These are phyloP conservation scores for Takashimella tepidaria DNA, from an alignment of 1,284 basidiomycete species.

Conservation along the genomic window DNA sequence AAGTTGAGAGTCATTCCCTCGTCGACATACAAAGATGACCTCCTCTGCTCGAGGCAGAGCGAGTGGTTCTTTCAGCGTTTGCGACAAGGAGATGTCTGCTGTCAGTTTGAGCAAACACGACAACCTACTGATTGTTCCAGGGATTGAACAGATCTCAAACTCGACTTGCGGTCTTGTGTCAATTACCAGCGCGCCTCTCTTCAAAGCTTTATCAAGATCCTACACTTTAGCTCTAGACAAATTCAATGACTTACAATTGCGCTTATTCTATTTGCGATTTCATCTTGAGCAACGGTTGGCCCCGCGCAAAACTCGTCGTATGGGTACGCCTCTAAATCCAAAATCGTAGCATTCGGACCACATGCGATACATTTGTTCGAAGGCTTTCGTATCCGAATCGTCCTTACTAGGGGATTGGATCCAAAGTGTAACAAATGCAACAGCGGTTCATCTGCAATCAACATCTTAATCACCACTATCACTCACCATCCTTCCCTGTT, in stretches of 20 bases:
- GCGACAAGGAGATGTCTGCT: constrained; percentile 39
- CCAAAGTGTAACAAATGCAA: constrained; percentile 32
- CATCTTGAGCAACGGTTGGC: constrained; percentile 3
- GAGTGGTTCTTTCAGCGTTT: constrained; percentile 28
- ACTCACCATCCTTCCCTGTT: constrained; percentile 58
- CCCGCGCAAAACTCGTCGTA: constrained; percentile 74
- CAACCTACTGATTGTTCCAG: constrained; percentile 69
- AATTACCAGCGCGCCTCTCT: constrained; percentile 51
- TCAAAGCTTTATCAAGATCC: constrained; percentile 18
- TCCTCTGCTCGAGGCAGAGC: constrained; percentile 23
- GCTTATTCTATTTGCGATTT: constrained; percentile 29
- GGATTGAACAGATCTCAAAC: constrained; percentile 79
- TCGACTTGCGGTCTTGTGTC: constrained; percentile 80
- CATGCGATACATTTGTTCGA: constrained; percentile 37
- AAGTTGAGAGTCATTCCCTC: constrained; percentile 90
- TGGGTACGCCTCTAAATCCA: constrained; percentile 49
- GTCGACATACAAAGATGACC: constrained; percentile 68
- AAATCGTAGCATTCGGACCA: constrained; percentile 25
- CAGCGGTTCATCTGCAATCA: constrained; percentile 55
- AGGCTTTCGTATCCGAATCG: constrained; percentile 67
- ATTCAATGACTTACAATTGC: constrained; percentile 17
- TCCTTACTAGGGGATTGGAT: constrained; percentile 63
- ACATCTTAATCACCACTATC: too few species aligned
- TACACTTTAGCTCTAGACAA: constrained; percentile 2
- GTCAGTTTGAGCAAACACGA: constrained; percentile 7